phyloP scores from a whole-genome alignment of 2,329 filamentous ascomycete species.

The Chalaropsis ovoidea region DNA sequence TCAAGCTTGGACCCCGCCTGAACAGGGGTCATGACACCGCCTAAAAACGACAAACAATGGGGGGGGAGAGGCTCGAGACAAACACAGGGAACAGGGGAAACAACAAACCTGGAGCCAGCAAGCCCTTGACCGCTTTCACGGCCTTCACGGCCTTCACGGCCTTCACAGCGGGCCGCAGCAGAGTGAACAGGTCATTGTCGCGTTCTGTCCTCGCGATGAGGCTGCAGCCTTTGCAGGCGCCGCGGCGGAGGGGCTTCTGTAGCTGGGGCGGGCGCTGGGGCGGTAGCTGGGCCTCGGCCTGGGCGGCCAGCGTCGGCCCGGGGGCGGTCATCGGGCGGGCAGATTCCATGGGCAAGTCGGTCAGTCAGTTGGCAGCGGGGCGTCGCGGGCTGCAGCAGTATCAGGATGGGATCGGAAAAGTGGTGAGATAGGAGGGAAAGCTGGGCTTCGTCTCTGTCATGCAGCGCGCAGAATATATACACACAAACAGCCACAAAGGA shows the following conservation, averaged over 20 bases:
- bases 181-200: neutral
- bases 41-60: neutral
- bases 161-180: neutral
- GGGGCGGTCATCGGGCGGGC: neutral
- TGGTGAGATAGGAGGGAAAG: neutral
- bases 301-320: neutral
- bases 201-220: neutral
- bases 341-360: neutral
- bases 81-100: neutral
- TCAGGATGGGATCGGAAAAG: no score
- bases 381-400: no score
- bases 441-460: neutral
- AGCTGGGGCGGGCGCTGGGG: no score
- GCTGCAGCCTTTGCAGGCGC: neutral
- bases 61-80: neutral
- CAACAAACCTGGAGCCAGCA: conserved; percentile 1
- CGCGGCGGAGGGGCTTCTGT: neutral
- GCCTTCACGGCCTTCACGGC: conserved; percentile 9
- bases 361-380: no score
- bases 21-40: neutral
- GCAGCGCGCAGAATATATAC: conserved; percentile 7
- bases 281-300: no score
- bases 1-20: neutral
- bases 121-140: no score
- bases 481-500: neutral